Base-by-base conservation (phyloP, 2,329 filamentous ascomycete species). In the Diaporthe australafricana region DNA sequence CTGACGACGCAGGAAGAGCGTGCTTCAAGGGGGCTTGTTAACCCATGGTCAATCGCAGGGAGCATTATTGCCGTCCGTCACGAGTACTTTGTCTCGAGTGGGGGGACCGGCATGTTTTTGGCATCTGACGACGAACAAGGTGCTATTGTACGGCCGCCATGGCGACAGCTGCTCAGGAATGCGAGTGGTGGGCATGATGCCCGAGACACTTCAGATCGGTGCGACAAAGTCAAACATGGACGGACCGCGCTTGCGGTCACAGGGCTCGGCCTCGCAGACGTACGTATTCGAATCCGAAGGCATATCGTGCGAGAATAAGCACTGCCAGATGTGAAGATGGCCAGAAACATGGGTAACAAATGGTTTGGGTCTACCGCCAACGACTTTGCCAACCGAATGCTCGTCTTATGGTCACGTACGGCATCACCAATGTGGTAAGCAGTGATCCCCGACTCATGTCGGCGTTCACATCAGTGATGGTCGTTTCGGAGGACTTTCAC, bases 91-190 rank as follows among this genome's bases (percentile, higher is more conserved):
- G 32, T 68, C 42, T 67, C 20, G 62, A 35, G 35, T 27, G 71
- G 71, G 20, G 40, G 17, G 60, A 20, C 55, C 65, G 67, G 25
- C 62, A 38, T 69, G 70, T 68, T 70, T n/a, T 74, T 62, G 71
- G 70, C 38, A 50, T 35, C 60, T n/a, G 53, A 35, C 53, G 38
- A 77, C 76, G 75, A 77, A 77, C 75, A 78, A 78, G 77, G 75
- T 65, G 75, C 77, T 76, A 78, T 75, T 77, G 75, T 76, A 75
- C 75, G 75, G 75, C 75, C 73, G 45, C 75, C 77, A 79, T 78
- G 79, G 75, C 76, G 76, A 78, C 70, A 9, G 52, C 35, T 57
- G 40, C 48, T 67, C 56, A 66, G 56, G 70, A 60, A 72, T 56
- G 67, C 50, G 30, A 56, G n/a, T 55, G 40, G 55, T 63, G 35